Evolutionary conservation across 2,329 filamentous ascomycete species (phyloP).

Genomic region (Orbilia quercus): DNA sequence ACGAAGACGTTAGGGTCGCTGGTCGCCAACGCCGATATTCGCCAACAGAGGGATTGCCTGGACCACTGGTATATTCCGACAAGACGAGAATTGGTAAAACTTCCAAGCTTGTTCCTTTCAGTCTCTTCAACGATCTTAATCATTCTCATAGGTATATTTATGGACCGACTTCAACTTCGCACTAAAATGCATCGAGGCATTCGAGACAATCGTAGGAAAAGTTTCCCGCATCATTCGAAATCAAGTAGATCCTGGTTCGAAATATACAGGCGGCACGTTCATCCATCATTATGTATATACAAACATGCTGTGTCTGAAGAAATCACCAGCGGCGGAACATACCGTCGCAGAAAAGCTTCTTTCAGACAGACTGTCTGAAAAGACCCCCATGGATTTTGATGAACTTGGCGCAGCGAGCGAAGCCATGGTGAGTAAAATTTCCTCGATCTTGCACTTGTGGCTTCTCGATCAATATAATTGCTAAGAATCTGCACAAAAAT

Average conservation of each 20-base stretch:
- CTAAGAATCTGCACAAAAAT: too few relatives aligned
- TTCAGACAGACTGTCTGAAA: slow-evolving; percentile 19
- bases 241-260: slow-evolving; percentile 3
- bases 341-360: slow-evolving; percentile 44
- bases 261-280: slow-evolving; percentile 28
- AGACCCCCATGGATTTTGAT: slow-evolving; percentile 21
- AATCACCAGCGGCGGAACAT: not conserved
- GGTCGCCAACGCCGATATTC: slow-evolving; percentile 1
- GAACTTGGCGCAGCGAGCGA: slow-evolving; percentile 54
- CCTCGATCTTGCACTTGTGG: not conserved
- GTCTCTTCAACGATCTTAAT: too few relatives aligned
- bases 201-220: slow-evolving; percentile 16
- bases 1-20: slow-evolving; percentile 31
- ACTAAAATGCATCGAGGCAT: slow-evolving; percentile 25
- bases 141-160: slow-evolving; percentile 25
- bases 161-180: slow-evolving; percentile 48
- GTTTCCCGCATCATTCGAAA: slow-evolving; percentile 10
- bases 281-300: slow-evolving; percentile 46
- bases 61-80: slow-evolving; percentile 41
- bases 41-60: slow-evolving; percentile 33
- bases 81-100: slow-evolving; percentile 32
- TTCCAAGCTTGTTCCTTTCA: too few relatives aligned
- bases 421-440: slow-evolving; percentile 40
- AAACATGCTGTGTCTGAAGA: slow-evolving; percentile 22
- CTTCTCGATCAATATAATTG: too few relatives aligned